phyloP scores from a whole-genome alignment of 352 stramenopile genomes.

The Pythium pectinolyticum region DNA sequence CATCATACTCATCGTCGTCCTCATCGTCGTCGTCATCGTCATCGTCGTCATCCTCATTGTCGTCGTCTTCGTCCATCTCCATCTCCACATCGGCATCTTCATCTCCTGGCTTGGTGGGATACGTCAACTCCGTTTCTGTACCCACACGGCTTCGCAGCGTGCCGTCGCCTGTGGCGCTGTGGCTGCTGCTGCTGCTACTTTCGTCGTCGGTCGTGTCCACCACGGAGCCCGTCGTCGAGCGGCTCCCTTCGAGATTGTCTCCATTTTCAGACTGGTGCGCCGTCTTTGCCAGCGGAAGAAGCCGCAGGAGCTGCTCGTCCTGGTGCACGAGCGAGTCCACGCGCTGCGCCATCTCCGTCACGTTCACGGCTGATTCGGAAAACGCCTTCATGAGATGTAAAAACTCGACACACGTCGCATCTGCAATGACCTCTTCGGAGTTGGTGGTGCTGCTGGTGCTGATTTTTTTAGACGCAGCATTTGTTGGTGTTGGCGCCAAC shows the following conservation, averaged over 20 bases:
- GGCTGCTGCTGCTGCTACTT: conserved; percentile 10
- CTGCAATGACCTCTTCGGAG: conserved; percentile 14
- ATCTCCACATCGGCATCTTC: conserved; percentile 24
- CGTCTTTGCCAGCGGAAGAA: conserved; percentile 17
- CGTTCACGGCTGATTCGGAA: conserved; percentile 30
- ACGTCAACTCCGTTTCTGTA: conserved; percentile 3
- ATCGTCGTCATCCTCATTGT: conserved; percentile 8
- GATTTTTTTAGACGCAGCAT: no score
- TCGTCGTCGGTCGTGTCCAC: conserved; percentile 29
- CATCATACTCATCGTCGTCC: conserved; percentile 4
- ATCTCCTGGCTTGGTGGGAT: conserved; percentile 15
- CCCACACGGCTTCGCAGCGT: conserved; percentile 19
- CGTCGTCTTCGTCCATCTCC: conserved; percentile 1
- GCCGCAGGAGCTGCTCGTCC: conserved; percentile 30
- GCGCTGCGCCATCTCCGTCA: conserved; percentile 35
- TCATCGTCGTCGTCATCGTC: conserved; percentile 20
- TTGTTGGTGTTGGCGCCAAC: conserved; percentile 6
- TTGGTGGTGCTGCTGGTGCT: not conserved
- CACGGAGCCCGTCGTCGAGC: conserved; percentile 17
- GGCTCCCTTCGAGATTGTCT: not conserved
- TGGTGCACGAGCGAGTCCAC: conserved; percentile 39
- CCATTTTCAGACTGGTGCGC: not conserved
- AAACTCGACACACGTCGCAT: conserved; percentile 35
- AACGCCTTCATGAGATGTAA: conserved; percentile 40
- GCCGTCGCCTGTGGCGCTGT: not conserved